Evolutionary conservation across 163 green algal genomes (phyloP).

Genomic region (Smithsoniella earleae): DNA sequence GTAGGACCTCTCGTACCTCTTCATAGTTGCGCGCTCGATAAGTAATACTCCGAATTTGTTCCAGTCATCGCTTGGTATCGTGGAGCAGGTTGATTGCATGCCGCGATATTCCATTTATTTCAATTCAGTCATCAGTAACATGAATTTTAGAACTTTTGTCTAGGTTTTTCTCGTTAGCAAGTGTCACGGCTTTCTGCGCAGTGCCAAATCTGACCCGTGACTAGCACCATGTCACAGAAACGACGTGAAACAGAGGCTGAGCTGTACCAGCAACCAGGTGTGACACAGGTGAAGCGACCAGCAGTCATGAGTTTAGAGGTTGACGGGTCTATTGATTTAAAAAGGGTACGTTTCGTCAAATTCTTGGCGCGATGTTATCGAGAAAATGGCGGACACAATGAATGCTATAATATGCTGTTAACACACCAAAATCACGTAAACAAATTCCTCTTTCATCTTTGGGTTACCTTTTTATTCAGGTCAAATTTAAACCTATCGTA

Average conservation of each 20-base stretch:
- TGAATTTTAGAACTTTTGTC: not conserved
- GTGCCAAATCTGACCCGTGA: not conserved
- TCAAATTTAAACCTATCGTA: not conserved
- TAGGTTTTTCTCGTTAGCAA: not conserved
- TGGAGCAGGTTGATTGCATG: not conserved
- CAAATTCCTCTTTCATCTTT: not conserved
- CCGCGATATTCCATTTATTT: not conserved
- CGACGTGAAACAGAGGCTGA: constrained; percentile 1
- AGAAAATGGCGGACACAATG: not conserved
- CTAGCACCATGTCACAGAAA: not conserved
- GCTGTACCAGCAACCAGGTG: constrained; percentile 23
- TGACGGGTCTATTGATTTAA: constrained; percentile 20
- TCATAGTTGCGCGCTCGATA: too few relatives aligned
- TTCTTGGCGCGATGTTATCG: not conserved
- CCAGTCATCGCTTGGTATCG: not conserved
- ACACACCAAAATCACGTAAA: not conserved
- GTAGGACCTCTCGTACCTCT: too few relatives aligned
- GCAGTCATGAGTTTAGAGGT: not conserved
- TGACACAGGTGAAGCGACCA: constrained; percentile 17
- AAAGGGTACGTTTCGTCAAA: not conserved
- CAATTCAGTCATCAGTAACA: not conserved
- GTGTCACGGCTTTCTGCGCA: not conserved
- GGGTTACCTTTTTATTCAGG: not conserved
- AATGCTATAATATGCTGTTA: not conserved
- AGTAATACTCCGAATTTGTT: not conserved